These are phyloP conservation scores for Plasmodium cynomolgi DNA, from an alignment of 169 alveolate genomes.

Conservation along the genomic window DNA sequence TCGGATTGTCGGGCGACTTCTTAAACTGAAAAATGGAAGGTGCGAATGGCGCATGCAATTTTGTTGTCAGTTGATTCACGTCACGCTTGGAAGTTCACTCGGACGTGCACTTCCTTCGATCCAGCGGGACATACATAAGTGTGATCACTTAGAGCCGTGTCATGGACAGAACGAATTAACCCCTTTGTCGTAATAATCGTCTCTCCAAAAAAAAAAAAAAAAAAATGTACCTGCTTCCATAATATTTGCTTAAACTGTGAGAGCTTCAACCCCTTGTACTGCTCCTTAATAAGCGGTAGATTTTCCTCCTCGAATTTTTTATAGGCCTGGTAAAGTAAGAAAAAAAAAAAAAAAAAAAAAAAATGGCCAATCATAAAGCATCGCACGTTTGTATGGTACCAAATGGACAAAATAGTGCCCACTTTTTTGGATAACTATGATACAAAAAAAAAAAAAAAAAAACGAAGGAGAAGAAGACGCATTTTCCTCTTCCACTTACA, in stretches of 20 bases:
- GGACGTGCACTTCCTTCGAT: background rate
- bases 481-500: conserved; percentile 43
- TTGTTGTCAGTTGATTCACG: background rate
- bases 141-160: background rate
- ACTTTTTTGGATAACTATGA: background rate
- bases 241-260: conserved; percentile 86
- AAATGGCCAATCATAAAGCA: background rate
- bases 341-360: background rate
- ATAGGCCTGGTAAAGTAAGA: conserved; percentile 75
- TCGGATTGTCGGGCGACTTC: conserved; percentile 65
- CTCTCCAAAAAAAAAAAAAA: background rate
- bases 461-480: background rate
- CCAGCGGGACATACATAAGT: background rate
- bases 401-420: background rate
- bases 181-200: background rate
- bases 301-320: conserved; percentile 80
- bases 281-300: conserved; percentile 81
- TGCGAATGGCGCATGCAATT: background rate
- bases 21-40: conserved; percentile 28
- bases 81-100: background rate
- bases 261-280: conserved; percentile 81
- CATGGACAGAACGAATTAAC: background rate
- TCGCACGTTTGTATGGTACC: background rate
- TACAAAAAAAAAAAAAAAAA: background rate
- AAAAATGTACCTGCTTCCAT: conserved; percentile 79